Evolutionary conservation across 2,329 filamentous ascomycete genomes (phyloP).

Genomic region (Aureobasidium sp.): DNA sequence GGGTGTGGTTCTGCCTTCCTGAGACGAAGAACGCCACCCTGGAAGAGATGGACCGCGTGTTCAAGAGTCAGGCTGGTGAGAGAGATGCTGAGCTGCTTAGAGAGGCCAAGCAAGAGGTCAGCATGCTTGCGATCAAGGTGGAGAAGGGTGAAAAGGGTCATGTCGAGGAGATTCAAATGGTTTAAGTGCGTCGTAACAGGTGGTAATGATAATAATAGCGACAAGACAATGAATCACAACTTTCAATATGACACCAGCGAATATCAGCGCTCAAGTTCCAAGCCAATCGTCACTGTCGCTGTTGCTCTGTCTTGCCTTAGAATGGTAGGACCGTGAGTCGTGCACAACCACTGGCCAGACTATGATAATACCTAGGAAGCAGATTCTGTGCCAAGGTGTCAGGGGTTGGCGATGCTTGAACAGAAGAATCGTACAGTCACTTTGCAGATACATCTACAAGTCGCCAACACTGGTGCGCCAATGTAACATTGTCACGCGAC

Average conservation of each 20-base stretch:
- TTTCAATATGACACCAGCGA: neutral
- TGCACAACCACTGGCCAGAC: neutral
- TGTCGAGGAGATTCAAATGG: neutral
- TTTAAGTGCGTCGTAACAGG: neutral
- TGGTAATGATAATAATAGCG: neutral
- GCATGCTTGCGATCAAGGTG: neutral
- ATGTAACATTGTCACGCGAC: neutral
- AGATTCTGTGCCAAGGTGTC: neutral
- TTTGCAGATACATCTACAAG: neutral
- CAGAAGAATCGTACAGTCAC: no score
- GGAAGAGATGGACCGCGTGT: conserved; percentile 33
- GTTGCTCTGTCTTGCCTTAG: neutral
- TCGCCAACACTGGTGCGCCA: neutral
- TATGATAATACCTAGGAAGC: neutral
- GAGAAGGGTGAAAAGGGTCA: conserved; percentile 15
- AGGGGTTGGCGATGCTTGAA: no score
- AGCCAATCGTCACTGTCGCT: neutral
- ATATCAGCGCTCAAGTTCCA: neutral
- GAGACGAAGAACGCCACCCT: conserved; percentile 49
- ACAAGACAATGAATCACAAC: neutral
- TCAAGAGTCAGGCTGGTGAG: conserved; percentile 19
- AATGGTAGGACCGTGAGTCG: neutral
- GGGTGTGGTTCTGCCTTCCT: conserved; percentile 45
- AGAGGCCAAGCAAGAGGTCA: conserved; percentile 1
- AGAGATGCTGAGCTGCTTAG: conserved; percentile 14